phyloP scores from a whole-genome alignment of 192 early-diverging fungal genomes.

The Coemansia asiatica region DNA sequence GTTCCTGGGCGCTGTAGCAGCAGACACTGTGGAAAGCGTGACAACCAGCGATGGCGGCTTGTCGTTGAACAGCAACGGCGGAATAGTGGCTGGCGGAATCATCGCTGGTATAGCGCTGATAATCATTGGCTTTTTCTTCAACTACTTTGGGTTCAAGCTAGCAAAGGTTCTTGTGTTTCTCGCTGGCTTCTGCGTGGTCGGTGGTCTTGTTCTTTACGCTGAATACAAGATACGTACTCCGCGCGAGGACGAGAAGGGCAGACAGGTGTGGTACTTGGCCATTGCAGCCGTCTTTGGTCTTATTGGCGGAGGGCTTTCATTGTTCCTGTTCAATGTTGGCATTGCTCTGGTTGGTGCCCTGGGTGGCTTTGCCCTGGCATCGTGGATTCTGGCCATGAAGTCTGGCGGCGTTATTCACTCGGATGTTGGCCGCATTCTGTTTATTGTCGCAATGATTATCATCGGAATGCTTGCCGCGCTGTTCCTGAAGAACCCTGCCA shows the following conservation, averaged over 20 bases:
- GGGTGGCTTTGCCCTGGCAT: slow-evolving; percentile 72
- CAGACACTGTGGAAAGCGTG: slow-evolving; percentile 13
- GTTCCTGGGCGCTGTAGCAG: slow-evolving; percentile 25
- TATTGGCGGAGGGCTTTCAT: slow-evolving; percentile 62
- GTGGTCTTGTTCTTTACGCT: slow-evolving; percentile 46
- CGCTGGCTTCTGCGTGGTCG: slow-evolving; percentile 71
- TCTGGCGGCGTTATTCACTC: slow-evolving; percentile 63
- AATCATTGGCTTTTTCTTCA: slow-evolving; percentile 63
- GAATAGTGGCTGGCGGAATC: slow-evolving; percentile 42
- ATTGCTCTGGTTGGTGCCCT: slow-evolving; percentile 75
- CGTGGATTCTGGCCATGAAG: slow-evolving; percentile 69
- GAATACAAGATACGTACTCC: slow-evolving; percentile 49
- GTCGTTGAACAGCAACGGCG: slow-evolving; percentile 39
- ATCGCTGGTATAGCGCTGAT: slow-evolving; percentile 66
- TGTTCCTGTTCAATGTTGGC: slow-evolving; percentile 71
- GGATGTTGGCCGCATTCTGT: slow-evolving; percentile 65
- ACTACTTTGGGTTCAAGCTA: slow-evolving; percentile 68
- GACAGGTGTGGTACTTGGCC: slow-evolving; percentile 55
- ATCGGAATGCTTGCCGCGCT: slow-evolving; percentile 65
- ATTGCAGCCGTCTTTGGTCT: slow-evolving; percentile 65
- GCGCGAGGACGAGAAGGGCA: slow-evolving; percentile 42
- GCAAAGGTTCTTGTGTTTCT: slow-evolving; percentile 73
- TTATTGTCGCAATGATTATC: slow-evolving; percentile 65
- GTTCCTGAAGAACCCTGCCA: slow-evolving; percentile 62
- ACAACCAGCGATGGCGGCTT: slow-evolving; percentile 35